These are phyloP conservation scores for Termitomyces sp. DNA, from an alignment of 768 basidiomycete species.

Conservation along the genomic window DNA sequence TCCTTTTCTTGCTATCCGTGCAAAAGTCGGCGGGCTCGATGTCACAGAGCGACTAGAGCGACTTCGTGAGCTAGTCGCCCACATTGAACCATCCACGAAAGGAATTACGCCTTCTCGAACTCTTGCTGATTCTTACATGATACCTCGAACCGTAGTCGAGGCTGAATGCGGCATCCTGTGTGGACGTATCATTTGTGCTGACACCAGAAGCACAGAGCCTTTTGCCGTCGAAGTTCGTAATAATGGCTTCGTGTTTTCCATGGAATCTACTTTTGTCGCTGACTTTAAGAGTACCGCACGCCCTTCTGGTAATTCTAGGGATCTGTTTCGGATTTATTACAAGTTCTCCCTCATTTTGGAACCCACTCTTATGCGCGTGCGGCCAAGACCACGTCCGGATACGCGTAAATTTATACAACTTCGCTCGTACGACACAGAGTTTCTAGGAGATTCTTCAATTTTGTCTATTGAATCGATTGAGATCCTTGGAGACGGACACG, in stretches of 20 bases:
- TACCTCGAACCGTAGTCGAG: conserved; percentile 48
- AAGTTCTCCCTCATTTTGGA: conserved; percentile 36
- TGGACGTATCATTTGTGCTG: conserved; percentile 46
- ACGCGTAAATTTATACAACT: conserved; percentile 20
- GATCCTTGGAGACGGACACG: conserved; percentile 34
- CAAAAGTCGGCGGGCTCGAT: conserved; percentile 38
- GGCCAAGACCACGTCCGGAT: conserved; percentile 25
- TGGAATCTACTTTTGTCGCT: conserved; percentile 35
- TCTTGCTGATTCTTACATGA: conserved; percentile 20
- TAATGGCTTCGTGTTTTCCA: conserved; percentile 41
- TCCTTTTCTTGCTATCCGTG: conserved; percentile 44
- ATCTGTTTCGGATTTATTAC: conserved; percentile 40
- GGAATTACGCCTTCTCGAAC: conserved; percentile 6
- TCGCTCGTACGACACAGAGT: conserved; percentile 29
- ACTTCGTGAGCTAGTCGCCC: conserved; percentile 31
- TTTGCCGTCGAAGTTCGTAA: conserved; percentile 53
- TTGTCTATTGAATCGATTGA: conserved; percentile 57
- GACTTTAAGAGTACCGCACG: conserved; percentile 18
- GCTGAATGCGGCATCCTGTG: conserved; percentile 44
- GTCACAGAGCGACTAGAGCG: conserved; percentile 51
- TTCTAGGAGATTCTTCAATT: conserved; percentile 42
- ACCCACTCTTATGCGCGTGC: conserved; percentile 50
- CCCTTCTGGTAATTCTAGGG: conserved; percentile 27
- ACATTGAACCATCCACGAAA: conserved; percentile 11
- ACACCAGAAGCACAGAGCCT: conserved; percentile 30